Base-by-base conservation (phyloP, 345 rosid species). In the Angophora floribunda region DNA sequence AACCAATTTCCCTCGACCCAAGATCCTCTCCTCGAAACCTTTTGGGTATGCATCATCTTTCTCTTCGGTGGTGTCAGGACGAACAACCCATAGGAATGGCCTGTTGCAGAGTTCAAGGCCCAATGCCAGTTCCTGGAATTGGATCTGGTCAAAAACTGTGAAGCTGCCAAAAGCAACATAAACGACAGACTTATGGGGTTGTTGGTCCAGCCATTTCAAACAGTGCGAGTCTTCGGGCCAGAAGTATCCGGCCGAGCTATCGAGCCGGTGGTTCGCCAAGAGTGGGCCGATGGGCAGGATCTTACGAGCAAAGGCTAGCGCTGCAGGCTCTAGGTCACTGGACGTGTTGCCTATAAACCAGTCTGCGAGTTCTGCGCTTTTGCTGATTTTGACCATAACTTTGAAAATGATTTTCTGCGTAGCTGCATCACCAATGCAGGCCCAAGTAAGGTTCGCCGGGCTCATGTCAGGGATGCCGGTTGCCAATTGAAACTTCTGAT, bases 281-380 rank as follows among this genome's bases (percentile, higher is more conserved):
- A 90, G 75, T 14, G 89, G 91, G 63, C 89, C 89, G 9, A 90
- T 86, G 51, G 89, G 88, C 6, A 90, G 41, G 85, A 90, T 14
- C 36, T 45, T 41, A 6, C 45, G 86, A 26, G 61, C 26, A 28
- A 86, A 32, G 26, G 32, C 13, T n/a, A 90, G 86, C 7, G 89
- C 85, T 10, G 51, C 79, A 26, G 89, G 88, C 91, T 90, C 91
- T 44, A 90, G 89, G 11, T 86, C 84, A 82, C 45, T 45, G n/a
- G 79, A 67, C 28, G 91, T 87, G 86, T 90, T 88, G 86, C 87
- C 78, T 36, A 90, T 44, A 28, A 59, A 36, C 86, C 87, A 79
- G 47, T 90, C 89, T 4, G 79, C 50, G 24, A 55, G 13, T 78
- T 78, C 28, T 17, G 30, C 16, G 13, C 24, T 28, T 59, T 55